Percentiles rank a stretch among this genome's conserved stretches.
These are phyloP conservation scores for Corinectria fuckeliana DNA, from an alignment of 2,329 filamentous ascomycete genomes.

Conservation along the genomic window DNA sequence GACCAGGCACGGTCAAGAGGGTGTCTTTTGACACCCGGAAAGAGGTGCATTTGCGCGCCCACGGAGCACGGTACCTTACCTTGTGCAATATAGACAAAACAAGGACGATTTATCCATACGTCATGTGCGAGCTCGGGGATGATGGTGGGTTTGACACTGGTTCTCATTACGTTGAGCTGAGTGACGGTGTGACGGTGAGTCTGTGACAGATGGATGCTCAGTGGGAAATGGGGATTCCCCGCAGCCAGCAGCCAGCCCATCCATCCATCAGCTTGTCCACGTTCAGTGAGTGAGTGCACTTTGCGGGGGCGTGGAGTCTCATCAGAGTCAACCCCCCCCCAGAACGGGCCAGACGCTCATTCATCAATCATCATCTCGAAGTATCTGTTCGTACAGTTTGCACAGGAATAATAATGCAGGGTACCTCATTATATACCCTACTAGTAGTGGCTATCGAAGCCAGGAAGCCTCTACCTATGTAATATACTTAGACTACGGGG, in stretches of 20 bases:
- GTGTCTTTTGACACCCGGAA: not conserved
- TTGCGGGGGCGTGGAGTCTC: conserved; percentile 3
- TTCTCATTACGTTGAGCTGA: not conserved
- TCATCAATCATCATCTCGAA: too few species aligned
- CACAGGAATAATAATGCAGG: not conserved
- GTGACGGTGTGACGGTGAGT: not conserved
- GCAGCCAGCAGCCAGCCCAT: not conserved
- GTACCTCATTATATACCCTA: not conserved
- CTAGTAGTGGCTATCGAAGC: too few species aligned
- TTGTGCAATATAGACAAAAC: conserved; percentile 8
- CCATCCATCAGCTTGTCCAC: not conserved
- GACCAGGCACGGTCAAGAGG: conserved; percentile 1
- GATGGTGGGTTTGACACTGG: not conserved
- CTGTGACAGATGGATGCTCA: not conserved
- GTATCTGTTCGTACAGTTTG: not conserved
- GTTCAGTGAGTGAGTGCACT: not conserved
- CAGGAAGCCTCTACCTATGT: too few species aligned
- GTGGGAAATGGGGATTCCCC: not conserved
- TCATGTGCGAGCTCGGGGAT: not conserved
- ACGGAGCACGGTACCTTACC: not conserved
- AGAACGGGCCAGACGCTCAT: not conserved
- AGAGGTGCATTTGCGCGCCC: not conserved
- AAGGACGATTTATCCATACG: not conserved
- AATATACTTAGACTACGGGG: too few species aligned
- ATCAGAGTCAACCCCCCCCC: too few species aligned